Evolutionary conservation across 2,329 filamentous ascomycete species (phyloP).

Genomic region (Calonectria naviculata): DNA sequence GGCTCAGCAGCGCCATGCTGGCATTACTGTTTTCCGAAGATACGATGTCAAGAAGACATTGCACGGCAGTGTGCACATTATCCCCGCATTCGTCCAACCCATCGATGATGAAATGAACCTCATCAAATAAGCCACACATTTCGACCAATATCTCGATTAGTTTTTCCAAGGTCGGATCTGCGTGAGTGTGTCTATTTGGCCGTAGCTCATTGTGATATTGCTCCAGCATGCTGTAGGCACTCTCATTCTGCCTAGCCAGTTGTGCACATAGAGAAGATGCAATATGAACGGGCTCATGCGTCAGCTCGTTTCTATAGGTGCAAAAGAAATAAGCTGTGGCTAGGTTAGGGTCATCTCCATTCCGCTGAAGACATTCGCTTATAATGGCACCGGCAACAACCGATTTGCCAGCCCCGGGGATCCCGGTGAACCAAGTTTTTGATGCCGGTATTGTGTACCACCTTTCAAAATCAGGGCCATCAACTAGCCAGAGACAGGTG

Average conservation of each 20-base stretch:
- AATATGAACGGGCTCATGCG: not conserved
- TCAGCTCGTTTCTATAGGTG: not conserved
- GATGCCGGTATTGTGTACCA: not conserved
- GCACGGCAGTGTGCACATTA: not conserved
- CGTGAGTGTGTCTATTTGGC: not conserved
- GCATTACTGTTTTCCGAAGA: not conserved
- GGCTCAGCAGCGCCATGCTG: constrained; percentile 12
- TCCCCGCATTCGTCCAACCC: constrained; percentile 9
- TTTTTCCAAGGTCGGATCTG: not conserved
- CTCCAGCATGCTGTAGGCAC: not conserved
- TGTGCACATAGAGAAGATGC: constrained; percentile 1
- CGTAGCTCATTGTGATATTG: not conserved
- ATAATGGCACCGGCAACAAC: constrained; percentile 11
- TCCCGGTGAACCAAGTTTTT: constrained; percentile 11
- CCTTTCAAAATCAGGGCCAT: not conserved
- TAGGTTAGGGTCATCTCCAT: not conserved
- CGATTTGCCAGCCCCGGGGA: constrained; percentile 21
- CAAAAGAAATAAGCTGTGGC: constrained; percentile 21
- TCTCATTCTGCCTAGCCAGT: constrained; percentile 7
- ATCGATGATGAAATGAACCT: not conserved
- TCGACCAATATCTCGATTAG: not conserved
- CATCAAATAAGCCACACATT: not conserved
- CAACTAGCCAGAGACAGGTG: constrained; percentile 13
- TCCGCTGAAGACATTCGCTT: constrained; percentile 3
- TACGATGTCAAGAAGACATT: not conserved